Percentiles rank a stretch among this genome's conserved stretches.
Conservation (phyloP, 106 monocot genomes). For the Chionographis japonica region DNA sequence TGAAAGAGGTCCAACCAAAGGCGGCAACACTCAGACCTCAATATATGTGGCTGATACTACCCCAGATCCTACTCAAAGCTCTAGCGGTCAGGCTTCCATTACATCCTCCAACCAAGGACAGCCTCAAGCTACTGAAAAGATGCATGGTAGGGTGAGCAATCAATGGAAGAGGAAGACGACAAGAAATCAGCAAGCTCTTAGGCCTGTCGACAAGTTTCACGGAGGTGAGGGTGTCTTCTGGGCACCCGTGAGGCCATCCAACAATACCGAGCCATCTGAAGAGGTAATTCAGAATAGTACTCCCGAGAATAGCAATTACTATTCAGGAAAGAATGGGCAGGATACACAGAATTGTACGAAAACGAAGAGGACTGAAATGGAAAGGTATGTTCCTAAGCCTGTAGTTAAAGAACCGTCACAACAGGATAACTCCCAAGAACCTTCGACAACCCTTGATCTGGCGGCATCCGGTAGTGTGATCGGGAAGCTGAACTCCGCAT, state of each 20-base stretch:
- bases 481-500: too few species aligned
- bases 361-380: slow-evolving; percentile 86
- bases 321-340: slow-evolving; percentile 21
- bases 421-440: slow-evolving; percentile 16
- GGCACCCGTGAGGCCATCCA: slow-evolving; percentile 70
- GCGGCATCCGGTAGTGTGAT: too few species aligned
- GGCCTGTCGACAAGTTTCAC: slow-evolving; percentile 48
- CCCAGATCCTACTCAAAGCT: slow-evolving; percentile 18
- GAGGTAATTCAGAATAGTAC: slow-evolving; percentile 5
- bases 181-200: slow-evolving; percentile 43
- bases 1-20: slow-evolving; percentile 15
- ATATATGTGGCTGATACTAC: slow-evolving; percentile 2
- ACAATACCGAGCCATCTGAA: slow-evolving; percentile 43
- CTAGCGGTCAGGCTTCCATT: slow-evolving; percentile 1
- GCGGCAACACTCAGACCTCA: slow-evolving; percentile 5
- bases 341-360: slow-evolving; percentile 36
- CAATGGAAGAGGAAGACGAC: slow-evolving; percentile 45
- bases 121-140: slow-evolving; percentile 12
- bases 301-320: slow-evolving; percentile 4
- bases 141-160: slow-evolving; percentile 17
- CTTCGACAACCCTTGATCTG: too few species aligned
- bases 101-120: slow-evolving; percentile 2
- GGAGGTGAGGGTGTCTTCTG: slow-evolving; percentile 59
- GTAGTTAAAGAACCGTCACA: slow-evolving; percentile 45
- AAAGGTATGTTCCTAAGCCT: slow-evolving; percentile 92